Evolutionary conservation across 2,329 filamentous ascomycete genomes (phyloP).

Genomic region (Cryphonectria naterciae): DNA sequence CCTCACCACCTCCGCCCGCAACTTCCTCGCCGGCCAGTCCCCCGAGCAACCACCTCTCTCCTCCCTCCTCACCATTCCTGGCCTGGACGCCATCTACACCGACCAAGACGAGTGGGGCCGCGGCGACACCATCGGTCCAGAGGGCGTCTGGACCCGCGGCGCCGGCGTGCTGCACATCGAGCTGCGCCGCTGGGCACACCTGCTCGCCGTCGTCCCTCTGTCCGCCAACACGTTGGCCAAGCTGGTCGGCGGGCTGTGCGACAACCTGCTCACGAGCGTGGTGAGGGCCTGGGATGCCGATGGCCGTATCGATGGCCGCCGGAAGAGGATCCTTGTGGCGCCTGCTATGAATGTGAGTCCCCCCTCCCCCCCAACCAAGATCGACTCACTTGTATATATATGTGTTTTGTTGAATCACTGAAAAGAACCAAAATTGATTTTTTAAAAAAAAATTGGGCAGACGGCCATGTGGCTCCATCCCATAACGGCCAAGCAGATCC

Average conservation of each 20-base stretch:
- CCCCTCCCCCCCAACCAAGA: no score
- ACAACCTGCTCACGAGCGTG: conserved; percentile 74
- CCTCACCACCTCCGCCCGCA: conserved; percentile 72
- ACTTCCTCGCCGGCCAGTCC: conserved; percentile 78
- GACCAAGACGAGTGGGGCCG: conserved; percentile 82
- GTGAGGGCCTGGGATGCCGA: conserved; percentile 86
- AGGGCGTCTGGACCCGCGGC: conserved; percentile 73
- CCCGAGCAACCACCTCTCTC: conserved; percentile 74
- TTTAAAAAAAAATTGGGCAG: conserved; percentile 1
- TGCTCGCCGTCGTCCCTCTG: conserved; percentile 79
- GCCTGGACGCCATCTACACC: conserved; percentile 79
- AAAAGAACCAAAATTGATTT: not conserved
- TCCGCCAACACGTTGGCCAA: conserved; percentile 88
- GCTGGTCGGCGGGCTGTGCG: conserved; percentile 75
- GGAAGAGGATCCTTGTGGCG: conserved; percentile 74
- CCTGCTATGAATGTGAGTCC: conserved; percentile 38
- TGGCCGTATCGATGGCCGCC: conserved; percentile 59
- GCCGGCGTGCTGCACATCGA: conserved; percentile 90
- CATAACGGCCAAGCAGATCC: conserved; percentile 73
- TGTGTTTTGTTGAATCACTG: conserved; percentile 42
- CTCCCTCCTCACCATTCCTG: conserved; percentile 61
- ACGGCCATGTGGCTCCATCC: conserved; percentile 84
- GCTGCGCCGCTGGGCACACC: conserved; percentile 76
- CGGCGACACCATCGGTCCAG: conserved; percentile 39
- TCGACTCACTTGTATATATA: no score